phyloP scores from a whole-genome alignment of 2,329 filamentous ascomycete species.

The Alternaria rosae region DNA sequence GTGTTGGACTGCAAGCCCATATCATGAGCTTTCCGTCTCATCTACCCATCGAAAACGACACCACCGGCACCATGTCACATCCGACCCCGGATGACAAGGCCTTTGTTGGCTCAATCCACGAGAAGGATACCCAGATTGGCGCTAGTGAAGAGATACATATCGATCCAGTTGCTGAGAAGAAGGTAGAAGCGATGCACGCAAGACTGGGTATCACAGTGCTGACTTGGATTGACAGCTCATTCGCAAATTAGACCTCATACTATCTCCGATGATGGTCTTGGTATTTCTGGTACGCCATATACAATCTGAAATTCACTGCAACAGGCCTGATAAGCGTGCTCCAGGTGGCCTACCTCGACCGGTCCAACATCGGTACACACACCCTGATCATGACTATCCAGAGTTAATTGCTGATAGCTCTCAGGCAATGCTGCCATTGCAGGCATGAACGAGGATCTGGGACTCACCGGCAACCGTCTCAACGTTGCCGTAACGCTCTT shows the following conservation, averaged over 20 bases:
- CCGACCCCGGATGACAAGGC: conserved; percentile 12
- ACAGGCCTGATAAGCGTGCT: neutral
- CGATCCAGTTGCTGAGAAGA: conserved; percentile 54
- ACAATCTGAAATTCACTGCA: neutral
- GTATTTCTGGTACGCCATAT: conserved; percentile 57
- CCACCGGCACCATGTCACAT: conserved; percentile 10
- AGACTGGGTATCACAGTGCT: neutral
- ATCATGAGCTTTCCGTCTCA: neutral
- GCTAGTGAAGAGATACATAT: conserved; percentile 32
- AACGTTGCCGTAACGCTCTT: conserved; percentile 59
- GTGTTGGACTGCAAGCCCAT: neutral
- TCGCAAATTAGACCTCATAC: conserved; percentile 56
- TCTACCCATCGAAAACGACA: neutral
- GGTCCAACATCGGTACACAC: conserved; percentile 58
- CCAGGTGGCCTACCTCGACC: conserved; percentile 46
- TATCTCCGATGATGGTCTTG: conserved; percentile 62
- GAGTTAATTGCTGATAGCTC: conserved; percentile 6
- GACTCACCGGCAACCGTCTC: conserved; percentile 50
- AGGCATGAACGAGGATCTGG: conserved; percentile 26
- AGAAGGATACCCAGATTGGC: conserved; percentile 15
- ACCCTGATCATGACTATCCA: neutral
- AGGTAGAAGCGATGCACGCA: neutral
- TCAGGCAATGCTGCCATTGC: conserved; percentile 52
- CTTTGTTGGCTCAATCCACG: conserved; percentile 14
- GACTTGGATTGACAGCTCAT: conserved; percentile 48